Conservation (phyloP, 768 basidiomycete species). For the Tephrocybe sp. region DNA sequence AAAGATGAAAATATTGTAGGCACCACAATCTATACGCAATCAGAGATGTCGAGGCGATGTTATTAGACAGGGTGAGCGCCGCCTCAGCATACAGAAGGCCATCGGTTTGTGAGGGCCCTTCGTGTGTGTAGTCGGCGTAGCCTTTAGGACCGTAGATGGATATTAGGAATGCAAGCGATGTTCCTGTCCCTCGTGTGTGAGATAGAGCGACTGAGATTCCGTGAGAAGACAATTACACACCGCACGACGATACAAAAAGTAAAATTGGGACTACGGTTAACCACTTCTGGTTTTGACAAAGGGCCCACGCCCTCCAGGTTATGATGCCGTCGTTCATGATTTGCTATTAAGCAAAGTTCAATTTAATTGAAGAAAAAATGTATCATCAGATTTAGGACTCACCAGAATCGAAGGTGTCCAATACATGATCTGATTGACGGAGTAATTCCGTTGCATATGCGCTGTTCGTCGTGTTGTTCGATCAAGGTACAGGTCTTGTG, state of each 20-base stretch:
- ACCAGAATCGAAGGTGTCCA: slow-evolving; percentile 2
- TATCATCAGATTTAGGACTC: background rate
- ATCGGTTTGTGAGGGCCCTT: background rate
- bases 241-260: background rate
- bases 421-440: slow-evolving; percentile 3
- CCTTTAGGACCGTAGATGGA: background rate
- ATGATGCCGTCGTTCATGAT: slow-evolving; percentile 6
- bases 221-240: background rate
- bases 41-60: slow-evolving; percentile 1
- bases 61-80: slow-evolving; percentile 1
- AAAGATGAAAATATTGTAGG: too few species aligned
- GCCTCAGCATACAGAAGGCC: slow-evolving; percentile 2
- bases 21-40: slow-evolving; percentile 9
- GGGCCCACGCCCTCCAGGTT: slow-evolving; percentile 8
- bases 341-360: background rate
- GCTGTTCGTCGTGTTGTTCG: background rate
- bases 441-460: slow-evolving; percentile 4
- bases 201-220: background rate
- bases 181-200: background rate
- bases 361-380: background rate
- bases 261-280: slow-evolving; percentile 1
- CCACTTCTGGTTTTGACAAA: slow-evolving; percentile 4
- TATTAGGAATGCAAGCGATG: slow-evolving; percentile 5
- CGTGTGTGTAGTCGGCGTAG: background rate
- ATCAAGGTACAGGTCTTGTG: background rate